Conservation (phyloP, 2,329 filamentous ascomycete genomes). For the Neofusicoccum sp. region DNA sequence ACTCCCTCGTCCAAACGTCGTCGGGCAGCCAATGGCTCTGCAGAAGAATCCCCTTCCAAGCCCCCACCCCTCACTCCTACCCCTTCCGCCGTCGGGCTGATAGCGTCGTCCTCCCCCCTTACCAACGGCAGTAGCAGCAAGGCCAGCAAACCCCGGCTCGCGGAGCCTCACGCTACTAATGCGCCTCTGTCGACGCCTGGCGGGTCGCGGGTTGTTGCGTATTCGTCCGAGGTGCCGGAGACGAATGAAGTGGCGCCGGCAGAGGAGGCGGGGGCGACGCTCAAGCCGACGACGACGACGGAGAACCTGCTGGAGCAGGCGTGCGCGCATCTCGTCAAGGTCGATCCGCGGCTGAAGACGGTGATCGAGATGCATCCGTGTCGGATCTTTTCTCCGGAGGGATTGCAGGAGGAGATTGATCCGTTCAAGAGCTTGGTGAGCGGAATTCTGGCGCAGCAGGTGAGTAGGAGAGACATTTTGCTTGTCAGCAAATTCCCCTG, state of each 20-base stretch:
- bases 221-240: slow-evolving; percentile 24
- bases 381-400: slow-evolving; percentile 76
- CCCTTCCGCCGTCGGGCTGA: slow-evolving; percentile 51
- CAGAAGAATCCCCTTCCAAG: background rate
- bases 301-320: slow-evolving; percentile 75
- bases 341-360: slow-evolving; percentile 71
- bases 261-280: slow-evolving; percentile 29
- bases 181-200: slow-evolving; percentile 72
- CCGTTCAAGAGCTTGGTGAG: slow-evolving; percentile 82
- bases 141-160: slow-evolving; percentile 53
- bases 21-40: slow-evolving; percentile 35
- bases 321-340: slow-evolving; percentile 69
- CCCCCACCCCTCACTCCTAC: slow-evolving; percentile 32
- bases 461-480: slow-evolving; percentile 23
- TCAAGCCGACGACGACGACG: slow-evolving; percentile 59
- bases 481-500: background rate
- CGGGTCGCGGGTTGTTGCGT: slow-evolving; percentile 64
- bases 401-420: slow-evolving; percentile 82
- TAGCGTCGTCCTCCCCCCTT: slow-evolving; percentile 39
- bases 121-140: slow-evolving; percentile 14
- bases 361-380: slow-evolving; percentile 78
- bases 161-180: slow-evolving; percentile 67
- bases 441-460: slow-evolving; percentile 92
- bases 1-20: background rate
- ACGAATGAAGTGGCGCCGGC: background rate